phyloP scores from a whole-genome alignment of 164 flowering plant genomes.

The Vitis labrusca region DNA sequence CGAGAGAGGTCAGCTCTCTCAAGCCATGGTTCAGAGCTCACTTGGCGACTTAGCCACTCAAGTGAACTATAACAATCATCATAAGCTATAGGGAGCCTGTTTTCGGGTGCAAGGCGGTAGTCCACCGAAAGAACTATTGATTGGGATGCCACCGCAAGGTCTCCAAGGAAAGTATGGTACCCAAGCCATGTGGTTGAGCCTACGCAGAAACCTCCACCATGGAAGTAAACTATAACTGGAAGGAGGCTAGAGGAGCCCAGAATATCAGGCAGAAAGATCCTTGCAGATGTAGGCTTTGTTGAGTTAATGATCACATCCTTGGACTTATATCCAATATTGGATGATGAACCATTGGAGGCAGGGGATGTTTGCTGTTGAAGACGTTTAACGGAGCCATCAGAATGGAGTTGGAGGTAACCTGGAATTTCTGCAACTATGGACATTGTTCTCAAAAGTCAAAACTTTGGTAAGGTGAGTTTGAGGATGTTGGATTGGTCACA shows the following conservation, averaged over 20 bases:
- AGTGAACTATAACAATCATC: conserved; percentile 57
- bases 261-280: conserved; percentile 55
- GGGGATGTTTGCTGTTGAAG: conserved; percentile 40
- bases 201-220: conserved; percentile 93
- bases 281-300: conserved; percentile 49
- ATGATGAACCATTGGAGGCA: conserved; percentile 26
- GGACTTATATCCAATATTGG: conserved; percentile 47
- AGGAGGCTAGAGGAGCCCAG: conserved; percentile 11
- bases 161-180: conserved; percentile 70
- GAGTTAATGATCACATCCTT: conserved; percentile 67
- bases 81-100: conserved; percentile 68
- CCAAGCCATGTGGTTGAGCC: conserved; percentile 86
- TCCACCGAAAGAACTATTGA: conserved; percentile 67
- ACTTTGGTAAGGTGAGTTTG: not conserved
- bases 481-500: conserved; percentile 4
- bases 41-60: conserved; percentile 44
- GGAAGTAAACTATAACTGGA: conserved; percentile 70
- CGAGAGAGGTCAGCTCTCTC: conserved; percentile 50
- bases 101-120: conserved; percentile 83
- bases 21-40: conserved; percentile 49
- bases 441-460: conserved; percentile 28
- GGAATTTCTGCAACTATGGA: conserved; percentile 59
- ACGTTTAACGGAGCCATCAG: conserved; percentile 69
- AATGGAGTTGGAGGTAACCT: conserved; percentile 59
- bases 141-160: conserved; percentile 41